Evolutionary conservation across 2,329 filamentous ascomycete species (phyloP).

Genomic region (Beauveria caledonica): DNA sequence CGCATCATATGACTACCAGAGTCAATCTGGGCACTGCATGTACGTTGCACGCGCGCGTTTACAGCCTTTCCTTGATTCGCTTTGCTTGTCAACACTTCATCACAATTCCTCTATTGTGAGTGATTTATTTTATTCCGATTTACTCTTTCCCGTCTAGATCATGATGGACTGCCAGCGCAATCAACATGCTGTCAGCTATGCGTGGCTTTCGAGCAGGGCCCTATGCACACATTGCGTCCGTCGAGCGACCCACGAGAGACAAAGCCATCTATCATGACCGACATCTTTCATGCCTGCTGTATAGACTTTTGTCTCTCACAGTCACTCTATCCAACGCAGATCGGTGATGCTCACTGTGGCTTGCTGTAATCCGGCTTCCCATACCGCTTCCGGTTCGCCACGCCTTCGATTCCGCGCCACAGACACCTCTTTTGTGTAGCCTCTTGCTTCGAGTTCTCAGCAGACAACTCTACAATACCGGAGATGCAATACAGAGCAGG

Average conservation of each 20-base stretch:
- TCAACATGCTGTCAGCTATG: background rate
- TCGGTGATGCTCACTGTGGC: background rate
- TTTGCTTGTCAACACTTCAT: background rate
- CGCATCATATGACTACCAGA: background rate
- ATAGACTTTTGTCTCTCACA: background rate
- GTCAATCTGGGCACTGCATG: background rate
- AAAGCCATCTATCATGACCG: background rate
- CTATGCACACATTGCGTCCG: background rate
- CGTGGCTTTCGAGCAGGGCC: background rate
- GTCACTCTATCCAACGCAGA: background rate
- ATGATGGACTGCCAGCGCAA: background rate
- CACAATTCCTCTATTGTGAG: background rate
- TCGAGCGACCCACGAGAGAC: background rate
- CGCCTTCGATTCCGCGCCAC: conserved; percentile 5
- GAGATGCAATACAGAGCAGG: background rate
- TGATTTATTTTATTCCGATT: background rate
- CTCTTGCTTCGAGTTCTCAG: background rate
- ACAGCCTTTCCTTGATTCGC: conserved; percentile 1
- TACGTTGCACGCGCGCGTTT: conserved; percentile 4
- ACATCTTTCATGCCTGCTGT: background rate
- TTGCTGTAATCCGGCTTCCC: background rate
- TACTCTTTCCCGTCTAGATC: background rate
- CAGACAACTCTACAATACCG: background rate
- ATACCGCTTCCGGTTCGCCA: background rate
- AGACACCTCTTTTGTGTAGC: background rate